phyloP scores from a whole-genome alignment of 2,329 filamentous ascomycete species.

The Diaporthe capsici region DNA sequence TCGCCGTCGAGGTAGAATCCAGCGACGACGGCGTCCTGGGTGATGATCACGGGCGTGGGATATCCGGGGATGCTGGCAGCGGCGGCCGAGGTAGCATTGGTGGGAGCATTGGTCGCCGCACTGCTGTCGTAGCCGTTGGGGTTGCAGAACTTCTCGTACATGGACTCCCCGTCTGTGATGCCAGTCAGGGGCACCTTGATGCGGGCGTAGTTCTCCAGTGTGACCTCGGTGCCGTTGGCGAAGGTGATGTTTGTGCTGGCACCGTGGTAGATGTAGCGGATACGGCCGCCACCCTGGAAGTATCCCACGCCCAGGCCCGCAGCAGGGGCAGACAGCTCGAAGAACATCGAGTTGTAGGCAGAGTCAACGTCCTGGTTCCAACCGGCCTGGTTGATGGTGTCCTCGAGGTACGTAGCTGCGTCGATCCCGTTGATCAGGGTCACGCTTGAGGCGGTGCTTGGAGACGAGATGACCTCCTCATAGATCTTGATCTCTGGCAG shows the following conservation, averaged over 20 bases:
- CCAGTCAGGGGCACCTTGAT: constrained; percentile 49
- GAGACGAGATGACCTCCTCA: constrained; percentile 44
- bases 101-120: background rate
- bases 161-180: constrained; percentile 51
- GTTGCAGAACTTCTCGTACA: constrained; percentile 53
- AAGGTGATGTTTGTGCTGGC: constrained; percentile 53
- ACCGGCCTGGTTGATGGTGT: constrained; percentile 56
- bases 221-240: constrained; percentile 52
- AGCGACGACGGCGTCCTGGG: constrained; percentile 48
- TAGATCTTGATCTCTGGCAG: constrained; percentile 66
- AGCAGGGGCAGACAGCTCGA: constrained; percentile 44
- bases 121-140: constrained; percentile 37
- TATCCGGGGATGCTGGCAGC: constrained; percentile 45
- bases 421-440: constrained; percentile 49
- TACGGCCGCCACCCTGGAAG: constrained; percentile 52
- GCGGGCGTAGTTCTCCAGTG: constrained; percentile 50
- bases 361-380: constrained; percentile 51
- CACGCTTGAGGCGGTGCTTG: constrained; percentile 45
- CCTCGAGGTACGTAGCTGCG: constrained; percentile 55
- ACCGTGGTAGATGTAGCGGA: constrained; percentile 47
- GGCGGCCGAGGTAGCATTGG: constrained; percentile 31
- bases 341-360: constrained; percentile 58
- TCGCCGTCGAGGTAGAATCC: constrained; percentile 53
- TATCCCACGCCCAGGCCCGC: constrained; percentile 45
- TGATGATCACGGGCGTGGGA: constrained; percentile 49